A percentile compares a stretch with the other conserved stretches of the same genome.
Evolutionary conservation across 2,329 filamentous ascomycete genomes (phyloP).

Genomic region (Neopestalotiopsis sp.): DNA sequence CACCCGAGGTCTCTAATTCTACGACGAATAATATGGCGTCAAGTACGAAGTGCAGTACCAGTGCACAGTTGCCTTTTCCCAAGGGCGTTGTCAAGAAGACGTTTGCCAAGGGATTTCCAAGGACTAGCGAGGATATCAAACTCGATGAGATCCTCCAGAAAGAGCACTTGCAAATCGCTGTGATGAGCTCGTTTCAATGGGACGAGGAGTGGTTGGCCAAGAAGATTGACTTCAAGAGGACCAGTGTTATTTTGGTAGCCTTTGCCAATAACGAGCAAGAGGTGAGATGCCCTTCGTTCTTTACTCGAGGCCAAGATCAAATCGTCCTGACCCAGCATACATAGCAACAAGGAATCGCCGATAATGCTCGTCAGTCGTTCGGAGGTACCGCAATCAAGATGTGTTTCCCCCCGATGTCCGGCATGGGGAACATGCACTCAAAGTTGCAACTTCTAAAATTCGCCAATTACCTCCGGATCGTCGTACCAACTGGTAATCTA

Average conservation of each 20-base stretch:
- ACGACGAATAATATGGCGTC: neutral
- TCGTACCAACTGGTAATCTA: constrained; percentile 86
- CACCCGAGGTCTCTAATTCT: constrained; percentile 1
- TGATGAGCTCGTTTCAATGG: constrained; percentile 88
- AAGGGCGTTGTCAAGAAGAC: constrained; percentile 81
- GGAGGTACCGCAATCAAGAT: constrained; percentile 60
- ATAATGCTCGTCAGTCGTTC: constrained; percentile 46
- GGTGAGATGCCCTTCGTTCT: constrained; percentile 43
- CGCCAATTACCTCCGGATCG: constrained; percentile 73
- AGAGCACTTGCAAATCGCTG: constrained; percentile 71
- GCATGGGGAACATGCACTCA: constrained; percentile 83
- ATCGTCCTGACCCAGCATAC: neutral
- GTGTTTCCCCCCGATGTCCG: constrained; percentile 84
- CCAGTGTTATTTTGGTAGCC: constrained; percentile 66
- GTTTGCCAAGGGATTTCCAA: constrained; percentile 68
- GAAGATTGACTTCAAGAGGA: constrained; percentile 67
- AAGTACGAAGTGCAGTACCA: neutral
- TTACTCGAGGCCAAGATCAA: too few species aligned
- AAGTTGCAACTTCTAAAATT: constrained; percentile 93
- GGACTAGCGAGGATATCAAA: constrained; percentile 75
- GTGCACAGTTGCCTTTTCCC: constrained; percentile 45
- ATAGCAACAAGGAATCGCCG: constrained; percentile 54
- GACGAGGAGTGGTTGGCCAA: constrained; percentile 79
- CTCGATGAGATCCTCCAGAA: constrained; percentile 87
- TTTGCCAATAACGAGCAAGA: constrained; percentile 58